Conservation (phyloP, 2,329 filamentous ascomycete species). For the Cordyceps tenuipes region DNA sequence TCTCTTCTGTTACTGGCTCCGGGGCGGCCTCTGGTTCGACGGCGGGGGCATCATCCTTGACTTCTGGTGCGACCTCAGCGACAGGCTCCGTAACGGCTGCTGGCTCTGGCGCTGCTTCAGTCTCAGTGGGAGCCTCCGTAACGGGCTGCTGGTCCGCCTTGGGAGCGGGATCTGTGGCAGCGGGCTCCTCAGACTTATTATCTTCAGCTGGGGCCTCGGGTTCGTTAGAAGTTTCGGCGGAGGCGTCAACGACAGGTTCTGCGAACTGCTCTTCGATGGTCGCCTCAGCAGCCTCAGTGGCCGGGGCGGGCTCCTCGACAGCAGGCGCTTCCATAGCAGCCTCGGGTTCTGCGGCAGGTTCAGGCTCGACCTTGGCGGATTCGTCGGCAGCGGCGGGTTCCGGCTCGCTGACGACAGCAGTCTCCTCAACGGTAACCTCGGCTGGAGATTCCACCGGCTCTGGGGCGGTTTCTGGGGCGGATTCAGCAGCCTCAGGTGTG, state of each 20-base stretch:
- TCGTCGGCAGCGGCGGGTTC: not conserved
- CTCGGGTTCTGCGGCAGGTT: not conserved
- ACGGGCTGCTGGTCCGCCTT: conserved; percentile 9
- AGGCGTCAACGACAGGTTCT: not conserved
- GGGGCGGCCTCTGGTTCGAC: not conserved
- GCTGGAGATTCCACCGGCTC: not conserved
- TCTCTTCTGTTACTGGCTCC: not conserved
- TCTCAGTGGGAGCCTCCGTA: conserved; percentile 12
- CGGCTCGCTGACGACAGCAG: conserved; percentile 16
- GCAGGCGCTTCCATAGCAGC: not conserved
- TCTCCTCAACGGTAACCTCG: not conserved
- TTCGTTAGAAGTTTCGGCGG: not conserved
- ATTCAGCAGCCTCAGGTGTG: conserved; percentile 1
- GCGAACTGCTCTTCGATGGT: not conserved
- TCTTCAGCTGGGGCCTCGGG: not conserved
- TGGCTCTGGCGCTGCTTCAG: not conserved
- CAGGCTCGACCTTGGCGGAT: not conserved
- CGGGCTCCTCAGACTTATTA: not conserved
- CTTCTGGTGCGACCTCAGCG: not conserved
- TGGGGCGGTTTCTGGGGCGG: not conserved
- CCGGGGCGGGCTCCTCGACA: not conserved
- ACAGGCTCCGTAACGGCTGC: not conserved
- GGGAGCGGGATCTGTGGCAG: conserved; percentile 14
- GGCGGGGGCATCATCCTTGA: not conserved
- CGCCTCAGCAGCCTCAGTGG: not conserved